Conservation (phyloP, 139 green algal species). For the Chlorella ohadii region DNA sequence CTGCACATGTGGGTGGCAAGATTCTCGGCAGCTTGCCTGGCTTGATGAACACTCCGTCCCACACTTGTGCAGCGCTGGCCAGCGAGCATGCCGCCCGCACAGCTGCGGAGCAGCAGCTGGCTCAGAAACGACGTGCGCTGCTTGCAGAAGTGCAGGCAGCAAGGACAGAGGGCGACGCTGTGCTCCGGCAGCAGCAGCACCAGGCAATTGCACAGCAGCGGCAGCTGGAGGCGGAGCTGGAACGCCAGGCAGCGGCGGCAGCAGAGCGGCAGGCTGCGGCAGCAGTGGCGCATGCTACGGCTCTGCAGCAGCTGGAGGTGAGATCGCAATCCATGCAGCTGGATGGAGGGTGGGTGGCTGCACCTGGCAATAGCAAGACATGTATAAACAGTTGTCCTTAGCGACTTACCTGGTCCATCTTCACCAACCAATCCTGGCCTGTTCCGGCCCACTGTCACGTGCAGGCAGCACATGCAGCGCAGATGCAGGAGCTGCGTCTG, state of each 20-base stretch:
- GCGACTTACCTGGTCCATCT: no score
- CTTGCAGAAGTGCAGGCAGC: not conserved
- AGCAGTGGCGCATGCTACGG: not conserved
- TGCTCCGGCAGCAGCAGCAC: not conserved
- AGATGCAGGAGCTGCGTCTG: conserved; percentile 39
- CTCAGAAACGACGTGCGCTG: not conserved
- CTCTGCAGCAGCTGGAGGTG: not conserved
- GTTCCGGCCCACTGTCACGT: no score
- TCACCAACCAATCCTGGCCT: no score
- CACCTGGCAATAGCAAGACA: no score
- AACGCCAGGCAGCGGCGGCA: not conserved
- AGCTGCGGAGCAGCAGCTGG: not conserved
- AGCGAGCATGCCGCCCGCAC: not conserved
- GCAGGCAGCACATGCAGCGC: not conserved
- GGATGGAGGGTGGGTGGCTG: not conserved
- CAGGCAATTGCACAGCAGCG: not conserved
- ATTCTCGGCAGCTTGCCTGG: no score
- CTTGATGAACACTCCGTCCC: no score
- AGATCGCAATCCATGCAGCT: no score
- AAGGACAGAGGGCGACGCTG: not conserved
- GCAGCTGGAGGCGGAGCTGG: not conserved
- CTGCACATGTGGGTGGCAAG: no score
- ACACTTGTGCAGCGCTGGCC: conserved; percentile 16
- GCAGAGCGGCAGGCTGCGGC: not conserved
- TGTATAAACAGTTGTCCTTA: no score